Evolutionary conservation across 306 rosid genomes (phyloP), one percentile per base, ranked within the genome.

Genomic region (Cicer pinnatifidum): DNA sequence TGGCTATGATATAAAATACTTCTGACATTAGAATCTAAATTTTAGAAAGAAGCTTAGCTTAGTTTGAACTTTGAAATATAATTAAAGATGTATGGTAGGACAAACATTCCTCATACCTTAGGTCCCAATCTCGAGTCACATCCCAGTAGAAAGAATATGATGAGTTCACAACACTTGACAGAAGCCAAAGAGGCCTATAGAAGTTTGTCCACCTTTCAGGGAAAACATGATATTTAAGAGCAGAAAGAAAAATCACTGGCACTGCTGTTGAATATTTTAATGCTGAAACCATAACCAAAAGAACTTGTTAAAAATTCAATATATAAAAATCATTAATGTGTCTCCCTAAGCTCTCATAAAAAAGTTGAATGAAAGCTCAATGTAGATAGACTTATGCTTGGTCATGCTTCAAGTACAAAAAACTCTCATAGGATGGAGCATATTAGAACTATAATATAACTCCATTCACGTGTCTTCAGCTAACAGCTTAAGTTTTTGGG

Each of bases 101-200:
- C 19, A 58, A 62, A 72, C 53, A 83, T 61, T 67, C 75, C 72
- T 43, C 83, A 71, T 85, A 95, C 99, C 97, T 86, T 81, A 92
- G 74, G 89, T 95, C 97, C 99, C 99, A 95, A 87, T 95, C 99
- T 70, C 97, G 88, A 62, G 87, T 87, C 83, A 95, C 96, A 40
- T 95, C 99, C 99, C 97, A 95, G 88, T 95, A 95, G 88, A 95
- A 95, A 44, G 99, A 95, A 83, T 95, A 95, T 67, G 88, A 81
- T 12, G 97, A 91, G 83, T 95, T 95, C 77, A 88, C 80, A 75
- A 95, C 92, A 80, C 96, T 78, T 9, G 97, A 91, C 66, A 95
- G 84, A 83, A 95, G 97, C 99, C 99, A 95, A 35, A 95, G 96
- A 66, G 97, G 99, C 80, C 97, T 90, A 84, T 94, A 94, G 40